These are phyloP conservation scores for Phytophthora ramorum DNA, from an alignment of 352 stramenopile species.

Conservation along the genomic window DNA sequence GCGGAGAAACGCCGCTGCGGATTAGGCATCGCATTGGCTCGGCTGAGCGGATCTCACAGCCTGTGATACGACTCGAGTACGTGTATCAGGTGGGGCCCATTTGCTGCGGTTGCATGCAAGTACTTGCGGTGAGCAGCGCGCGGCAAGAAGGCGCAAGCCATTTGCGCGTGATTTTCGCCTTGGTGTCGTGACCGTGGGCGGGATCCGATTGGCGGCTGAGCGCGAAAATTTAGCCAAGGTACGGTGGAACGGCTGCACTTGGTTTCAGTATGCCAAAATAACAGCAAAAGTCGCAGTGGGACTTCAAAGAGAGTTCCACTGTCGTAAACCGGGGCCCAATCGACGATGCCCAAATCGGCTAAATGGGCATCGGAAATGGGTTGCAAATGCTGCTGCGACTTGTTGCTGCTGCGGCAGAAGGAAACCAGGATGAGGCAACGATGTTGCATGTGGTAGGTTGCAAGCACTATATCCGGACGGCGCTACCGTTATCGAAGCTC, in stretches of 20 bases:
- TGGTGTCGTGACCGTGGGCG: background rate
- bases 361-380: background rate
- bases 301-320: no score
- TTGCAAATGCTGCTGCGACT: background rate
- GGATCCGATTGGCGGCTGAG: background rate
- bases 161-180: no score
- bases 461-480: background rate
- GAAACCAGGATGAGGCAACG: no score
- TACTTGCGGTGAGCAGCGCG: no score
- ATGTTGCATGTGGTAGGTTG: background rate
- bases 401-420: no score
- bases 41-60: conserved; percentile 11
- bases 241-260: background rate
- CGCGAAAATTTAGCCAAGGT: background rate
- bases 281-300: background rate
- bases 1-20: background rate
- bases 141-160: no score
- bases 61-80: conserved; percentile 20
- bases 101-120: no score
- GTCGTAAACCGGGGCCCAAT: background rate
- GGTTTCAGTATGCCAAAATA: background rate
- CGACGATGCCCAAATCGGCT: background rate
- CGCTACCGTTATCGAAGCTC: background rate
- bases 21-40: background rate
- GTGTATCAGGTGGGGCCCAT: conserved; percentile 1